Base-by-base conservation (phyloP, 2,329 filamentous ascomycete species). In the Alternaria postmessia region DNA sequence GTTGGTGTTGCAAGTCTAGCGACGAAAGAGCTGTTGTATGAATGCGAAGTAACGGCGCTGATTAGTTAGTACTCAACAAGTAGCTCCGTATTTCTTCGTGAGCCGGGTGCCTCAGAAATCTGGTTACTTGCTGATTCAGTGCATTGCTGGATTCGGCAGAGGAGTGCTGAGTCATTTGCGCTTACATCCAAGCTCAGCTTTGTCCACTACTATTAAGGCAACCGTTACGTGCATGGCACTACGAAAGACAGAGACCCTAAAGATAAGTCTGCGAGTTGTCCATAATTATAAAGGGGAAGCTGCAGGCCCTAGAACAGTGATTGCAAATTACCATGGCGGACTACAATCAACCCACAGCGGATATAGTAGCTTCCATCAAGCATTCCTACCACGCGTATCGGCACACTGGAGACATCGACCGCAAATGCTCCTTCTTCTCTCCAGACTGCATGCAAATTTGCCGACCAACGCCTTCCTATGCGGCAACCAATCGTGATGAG, bases 1-100 rank as follows among this genome's bases (percentile, higher is more conserved):
- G 34, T 78, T 4, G 76, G 76, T 0, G 76, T 78, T 47, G 74
- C 75, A 16, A 69, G 68, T 51, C 59, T 78, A 58, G 74, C 76
- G 28, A 68, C 66, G 61, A 68, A 69, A 38, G 66, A 67, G 30
- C 38, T 77, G 22, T 47, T 75, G 48, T 78, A 78, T 58, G 76
- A 78, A 56, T 68, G 70, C 42, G 76, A 78, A 57, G 75, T 73
- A 9, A 72, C 65, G 67, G 75, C 75, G 12, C 57, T 78, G 43
- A 59, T 76, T 9, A 55, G 46, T 26, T 42, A 18, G 22, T 38
- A 22, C 7, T 22, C 18, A 22, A 41, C 18, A 11, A 22, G 8
- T 41, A 6, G 20, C 20, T 9, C 18, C 5, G 8, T 3, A 7
- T 7, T 41, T 4, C 9, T 22, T 4, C 38, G 20, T 22, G 38